Evolutionary conservation across 371 early-diverging fungal genomes (phyloP), one percentile per base, ranked within the genome.

Genomic region (Nematocida minor): DNA sequence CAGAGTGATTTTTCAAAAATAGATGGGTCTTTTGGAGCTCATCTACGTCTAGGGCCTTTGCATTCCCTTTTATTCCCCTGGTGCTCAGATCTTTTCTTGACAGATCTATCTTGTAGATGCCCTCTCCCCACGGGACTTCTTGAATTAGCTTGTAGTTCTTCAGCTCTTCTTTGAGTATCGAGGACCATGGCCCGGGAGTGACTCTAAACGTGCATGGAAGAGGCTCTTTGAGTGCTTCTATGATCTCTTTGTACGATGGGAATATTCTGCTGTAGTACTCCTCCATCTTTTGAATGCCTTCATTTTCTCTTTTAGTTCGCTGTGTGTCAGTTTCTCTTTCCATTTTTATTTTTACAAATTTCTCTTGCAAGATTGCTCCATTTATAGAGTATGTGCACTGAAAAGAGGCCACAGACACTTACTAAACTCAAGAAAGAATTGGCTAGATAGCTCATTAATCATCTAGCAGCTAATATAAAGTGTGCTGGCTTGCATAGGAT

Each of bases 151-250:
- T 55, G 41, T 48, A 44, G 40, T 55, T 38, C 20, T 69, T 49
- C 29, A 81, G 25, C 41, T 54, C 55, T 20, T 66, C 42, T 22
- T 48, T 14, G 34, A 84, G 74, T 41, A 49, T 60, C 18, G 53
- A 29, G 9, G 53, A 27, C 64, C 78, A 55, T 16, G 51, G 63
- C 22, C 79, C 63, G 2, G 53, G 32, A 14, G 78, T 69, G 0
- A 82, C 51, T 68, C 85, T 51, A 38, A 85, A 80, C 20, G 81
- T 67, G 48, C 29, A 57, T 1, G 83, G 81, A 68, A 85, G 81
- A 42, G 77, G 78, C 44, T 47, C 60, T 62, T 79, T 48, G 4
- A 82, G 25, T 3, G n/a, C 42, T 2, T 57, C 60, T 47, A 55
- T 47, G 31, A 83, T 79, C 25, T 67, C 79, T 0, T 63, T 66